These are phyloP conservation scores for Phytopythium boreale DNA, from an alignment of 352 stramenopile species.

Conservation along the genomic window DNA sequence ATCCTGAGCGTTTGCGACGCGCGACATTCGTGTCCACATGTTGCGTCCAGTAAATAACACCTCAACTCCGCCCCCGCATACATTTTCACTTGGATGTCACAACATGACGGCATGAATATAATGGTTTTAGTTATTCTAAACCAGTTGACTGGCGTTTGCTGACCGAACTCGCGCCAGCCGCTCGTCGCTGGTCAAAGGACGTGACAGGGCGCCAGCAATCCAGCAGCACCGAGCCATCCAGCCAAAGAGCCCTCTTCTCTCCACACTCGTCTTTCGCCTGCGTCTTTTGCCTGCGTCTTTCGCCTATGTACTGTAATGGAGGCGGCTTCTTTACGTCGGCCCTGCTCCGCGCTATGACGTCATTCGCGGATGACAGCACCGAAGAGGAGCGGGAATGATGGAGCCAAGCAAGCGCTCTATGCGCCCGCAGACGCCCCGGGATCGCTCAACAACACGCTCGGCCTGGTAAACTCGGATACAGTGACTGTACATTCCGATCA, in stretches of 20 bases:
- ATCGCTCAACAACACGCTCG: background rate
- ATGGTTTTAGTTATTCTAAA: background rate
- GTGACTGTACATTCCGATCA: background rate
- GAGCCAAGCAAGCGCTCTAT: constrained; percentile 2
- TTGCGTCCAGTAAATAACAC: background rate
- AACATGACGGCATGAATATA: background rate
- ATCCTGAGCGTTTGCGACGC: background rate
- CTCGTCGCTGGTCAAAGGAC: constrained; percentile 4
- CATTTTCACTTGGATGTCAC: background rate
- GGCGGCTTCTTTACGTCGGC: background rate
- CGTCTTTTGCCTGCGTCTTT: background rate
- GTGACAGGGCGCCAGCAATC: constrained; percentile 2
- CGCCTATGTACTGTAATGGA: background rate
- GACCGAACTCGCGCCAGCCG: background rate
- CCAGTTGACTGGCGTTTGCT: constrained; percentile 3
- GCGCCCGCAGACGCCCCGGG: background rate
- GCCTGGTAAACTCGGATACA: background rate
- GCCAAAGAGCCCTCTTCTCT: background rate
- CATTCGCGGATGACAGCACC: background rate
- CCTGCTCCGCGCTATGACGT: background rate
- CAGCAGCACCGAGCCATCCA: background rate
- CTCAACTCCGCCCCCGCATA: background rate
- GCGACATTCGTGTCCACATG: background rate
- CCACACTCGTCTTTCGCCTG: background rate
- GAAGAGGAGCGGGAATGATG: background rate